Evolutionary conservation across 2,329 filamentous ascomycete genomes (phyloP), one percentile per base, ranked within the genome.

Genomic region (Cordyceps cicadae): DNA sequence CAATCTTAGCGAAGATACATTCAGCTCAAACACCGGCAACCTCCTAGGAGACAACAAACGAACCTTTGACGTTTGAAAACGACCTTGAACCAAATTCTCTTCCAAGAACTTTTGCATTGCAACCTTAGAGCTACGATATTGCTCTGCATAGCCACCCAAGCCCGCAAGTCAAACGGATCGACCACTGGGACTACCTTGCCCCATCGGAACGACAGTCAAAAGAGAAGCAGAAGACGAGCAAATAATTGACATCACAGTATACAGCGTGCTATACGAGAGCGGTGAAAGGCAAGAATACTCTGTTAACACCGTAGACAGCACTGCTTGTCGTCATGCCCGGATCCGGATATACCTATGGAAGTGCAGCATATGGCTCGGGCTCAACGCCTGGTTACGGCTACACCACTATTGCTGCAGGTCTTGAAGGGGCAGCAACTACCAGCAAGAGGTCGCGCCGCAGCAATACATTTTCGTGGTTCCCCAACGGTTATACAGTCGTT

Each of bases 291-390:
- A 41, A 29, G 9, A 24, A 49, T 5, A 19, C 3, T 24, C 24
- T 11, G 1, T 29, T 5, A 19, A 11, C 12, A 1, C 34, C 2
- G 34, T 37, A 12, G 34, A 37, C 34, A 11, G 34, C 34, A 7
- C 5, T 29, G 9, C 29, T 50, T 21, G 43, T 15, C 26, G 46
- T 24, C 54, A 56, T 56, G 54, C 29, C 14, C 53, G 39, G 24
- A 43, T 54, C 14, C 53, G 39, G 24, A 43, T 54, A 45, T 26
- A 26, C 14, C 21, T 54, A 65, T 65, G 41, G 41, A 19, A 45
- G 41, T 17, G 41, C 41, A 41, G 21, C 62, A 62, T 41, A 64
- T 84, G 60, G 95, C 91, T 90, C 90, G 95, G 59, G 91, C 91
- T 67, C 94, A 94, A 59, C 90, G 82, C 21, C 39, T 1, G 56